phyloP scores from a whole-genome alignment of 2,329 filamentous ascomycete genomes.

The Sodiomyces alkalinus region DNA sequence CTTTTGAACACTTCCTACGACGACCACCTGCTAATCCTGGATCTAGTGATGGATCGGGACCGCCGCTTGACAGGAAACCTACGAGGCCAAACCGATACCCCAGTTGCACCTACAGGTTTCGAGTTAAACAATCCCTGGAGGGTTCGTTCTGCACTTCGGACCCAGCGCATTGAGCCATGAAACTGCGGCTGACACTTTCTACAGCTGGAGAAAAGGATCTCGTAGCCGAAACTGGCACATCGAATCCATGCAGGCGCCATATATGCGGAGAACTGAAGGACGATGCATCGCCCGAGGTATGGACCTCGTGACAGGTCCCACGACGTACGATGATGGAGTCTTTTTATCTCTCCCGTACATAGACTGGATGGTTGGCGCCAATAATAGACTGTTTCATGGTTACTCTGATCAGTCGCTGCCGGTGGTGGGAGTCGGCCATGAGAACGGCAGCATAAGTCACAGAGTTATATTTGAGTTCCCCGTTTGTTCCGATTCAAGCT shows the following conservation, averaged over 20 bases:
- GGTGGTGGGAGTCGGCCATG: no score
- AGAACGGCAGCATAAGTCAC: not conserved
- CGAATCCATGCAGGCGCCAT: no score
- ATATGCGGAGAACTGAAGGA: no score
- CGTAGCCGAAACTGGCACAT: constrained; percentile 17
- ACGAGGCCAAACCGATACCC: constrained; percentile 41
- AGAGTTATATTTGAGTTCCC: constrained; percentile 36
- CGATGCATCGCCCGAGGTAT: no score
- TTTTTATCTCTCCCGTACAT: no score
- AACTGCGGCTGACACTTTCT: constrained; percentile 8
- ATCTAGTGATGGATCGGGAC: constrained; percentile 49
- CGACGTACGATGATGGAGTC: no score
- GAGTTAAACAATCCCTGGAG: constrained; percentile 50
- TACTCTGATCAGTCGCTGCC: no score
- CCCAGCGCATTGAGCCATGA: not conserved
- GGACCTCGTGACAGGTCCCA: no score
- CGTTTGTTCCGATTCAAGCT: constrained; percentile 70
- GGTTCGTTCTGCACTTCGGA: constrained; percentile 22
- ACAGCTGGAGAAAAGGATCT: constrained; percentile 38
- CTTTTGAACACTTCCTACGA: constrained; percentile 8
- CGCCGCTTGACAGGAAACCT: constrained; percentile 42
- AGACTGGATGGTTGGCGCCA: no score
- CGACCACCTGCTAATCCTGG: constrained; percentile 2
- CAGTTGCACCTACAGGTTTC: constrained; percentile 41
- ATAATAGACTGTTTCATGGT: no score